Evolutionary conservation across 2,329 filamentous ascomycete species (phyloP), one percentile per base, ranked within the genome.

Genomic region (Penicillium brasilianum): DNA sequence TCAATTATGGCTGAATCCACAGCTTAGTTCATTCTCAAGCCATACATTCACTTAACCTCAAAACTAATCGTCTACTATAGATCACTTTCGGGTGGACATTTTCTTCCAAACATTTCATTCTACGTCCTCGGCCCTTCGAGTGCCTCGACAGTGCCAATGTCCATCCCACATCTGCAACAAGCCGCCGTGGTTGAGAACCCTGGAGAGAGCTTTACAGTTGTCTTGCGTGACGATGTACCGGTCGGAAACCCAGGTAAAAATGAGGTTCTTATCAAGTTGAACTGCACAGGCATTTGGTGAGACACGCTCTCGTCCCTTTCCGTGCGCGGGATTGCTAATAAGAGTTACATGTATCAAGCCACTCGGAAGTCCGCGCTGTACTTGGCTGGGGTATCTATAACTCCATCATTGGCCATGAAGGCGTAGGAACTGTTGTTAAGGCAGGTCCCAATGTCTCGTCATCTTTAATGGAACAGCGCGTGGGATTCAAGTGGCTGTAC

Each of bases 331-430:
- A 22, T 49, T 20, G 22, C 34, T 37, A 13, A 37, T 7, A 10
- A 30, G 28, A 9, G 2, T 30, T 30, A 22, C n/a, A 39, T 34
- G 20, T 44, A 32, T 13, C 9, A 55, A 71, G 69, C 22, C 65
- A 66, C 48, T 71, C 69, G 1, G 69, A 71, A 61, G 63, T 69
- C n/a, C 68, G 69, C 39, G 69, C 69, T 1, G 66, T 68, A 0
- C 28, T 65, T 30, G 66, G 57, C 3, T 71, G 67, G 66, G 64
- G 66, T 18, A 37, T 54, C 13, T 71, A 71, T 32, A 69, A 70
- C 55, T 51, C 65, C 13, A 71, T 71, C n/a, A 69, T 71, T 51
- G 68, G 68, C 32, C 69, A 71, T n/a, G 69, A 71, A 64, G 69
- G 69, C 22, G 59, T 71, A 1, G 69, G 69, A 3, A 65, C 48